These are phyloP conservation scores for Scenedesmus sp. DNA, from an alignment of 163 green algal genomes.

Conservation along the genomic window DNA sequence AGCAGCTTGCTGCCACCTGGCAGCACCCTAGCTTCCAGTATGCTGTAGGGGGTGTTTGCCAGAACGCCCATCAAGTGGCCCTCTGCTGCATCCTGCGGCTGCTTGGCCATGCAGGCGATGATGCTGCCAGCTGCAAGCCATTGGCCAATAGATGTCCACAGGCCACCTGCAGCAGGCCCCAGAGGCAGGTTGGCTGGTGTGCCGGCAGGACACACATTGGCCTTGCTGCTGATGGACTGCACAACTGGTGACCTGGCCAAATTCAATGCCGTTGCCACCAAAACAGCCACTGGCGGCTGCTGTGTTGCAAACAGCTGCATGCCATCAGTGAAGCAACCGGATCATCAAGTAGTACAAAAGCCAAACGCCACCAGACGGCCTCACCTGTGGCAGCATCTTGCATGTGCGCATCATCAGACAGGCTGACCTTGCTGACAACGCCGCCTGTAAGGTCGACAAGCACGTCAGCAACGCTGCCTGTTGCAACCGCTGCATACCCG, in stretches of 20 bases:
- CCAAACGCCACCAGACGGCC: neutral
- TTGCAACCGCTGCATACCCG: constrained; percentile 13
- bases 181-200: neutral
- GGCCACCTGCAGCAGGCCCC: neutral
- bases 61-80: neutral
- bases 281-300: too few relatives aligned
- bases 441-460: constrained; percentile 45
- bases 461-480: neutral
- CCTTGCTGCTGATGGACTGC: neutral
- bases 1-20: constrained; percentile 49
- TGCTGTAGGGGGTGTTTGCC: constrained; percentile 37
- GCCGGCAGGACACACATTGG: neutral
- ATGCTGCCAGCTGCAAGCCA: constrained; percentile 57
- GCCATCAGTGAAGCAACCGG: too few relatives aligned
- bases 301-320: too few relatives aligned
- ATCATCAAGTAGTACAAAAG: neutral
- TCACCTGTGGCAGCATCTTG: constrained; percentile 22
- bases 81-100: constrained; percentile 6
- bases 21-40: constrained; percentile 44
- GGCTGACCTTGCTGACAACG: constrained; percentile 1
- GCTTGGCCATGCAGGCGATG: constrained; percentile 54
- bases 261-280: neutral
- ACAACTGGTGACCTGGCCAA: neutral
- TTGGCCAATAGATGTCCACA: constrained; percentile 11
- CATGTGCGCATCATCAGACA: neutral